Conservation (phyloP, 495 filamentous ascomycete species). For the Parmelia sp. region DNA sequence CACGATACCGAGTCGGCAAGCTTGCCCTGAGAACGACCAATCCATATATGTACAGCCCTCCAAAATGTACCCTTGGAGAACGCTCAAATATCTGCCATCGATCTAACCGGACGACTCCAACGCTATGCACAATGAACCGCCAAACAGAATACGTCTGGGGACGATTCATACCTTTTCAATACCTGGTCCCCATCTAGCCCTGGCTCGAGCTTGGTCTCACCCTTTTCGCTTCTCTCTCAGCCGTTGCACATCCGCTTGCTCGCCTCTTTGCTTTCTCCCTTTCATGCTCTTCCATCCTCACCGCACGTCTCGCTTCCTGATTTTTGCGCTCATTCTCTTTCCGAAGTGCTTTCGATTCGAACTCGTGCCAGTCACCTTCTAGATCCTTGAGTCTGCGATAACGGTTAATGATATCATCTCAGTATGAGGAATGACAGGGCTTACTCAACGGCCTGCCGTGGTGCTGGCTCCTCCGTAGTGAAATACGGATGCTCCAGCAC, state of each 20-base stretch:
- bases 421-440: conserved; percentile 31
- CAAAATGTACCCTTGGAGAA: not conserved
- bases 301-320: conserved; percentile 60
- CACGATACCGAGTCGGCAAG: not conserved
- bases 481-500: conserved; percentile 91
- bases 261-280: conserved; percentile 48
- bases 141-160: not conserved
- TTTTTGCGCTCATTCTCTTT: conserved; percentile 80
- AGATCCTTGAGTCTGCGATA: conserved; percentile 65
- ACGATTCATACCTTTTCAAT: not conserved
- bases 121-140: conserved; percentile 19
- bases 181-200: conserved; percentile 20
- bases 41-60: conserved; percentile 4
- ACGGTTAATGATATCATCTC: conserved; percentile 28
- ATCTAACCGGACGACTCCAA: conserved; percentile 6
- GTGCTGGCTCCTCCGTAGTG: conserved; percentile 66
- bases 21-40: not conserved
- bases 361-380: conserved; percentile 97
- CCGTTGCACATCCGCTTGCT: conserved; percentile 26
- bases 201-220: conserved; percentile 22
- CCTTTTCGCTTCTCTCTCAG: conserved; percentile 25
- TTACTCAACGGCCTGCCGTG: conserved; percentile 78
- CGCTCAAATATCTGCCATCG: not conserved
- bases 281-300: conserved; percentile 39
- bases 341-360: conserved; percentile 91